phyloP scores from a whole-genome alignment of 768 basidiomycete genomes.

The Glaciozyma antarctica region DNA sequence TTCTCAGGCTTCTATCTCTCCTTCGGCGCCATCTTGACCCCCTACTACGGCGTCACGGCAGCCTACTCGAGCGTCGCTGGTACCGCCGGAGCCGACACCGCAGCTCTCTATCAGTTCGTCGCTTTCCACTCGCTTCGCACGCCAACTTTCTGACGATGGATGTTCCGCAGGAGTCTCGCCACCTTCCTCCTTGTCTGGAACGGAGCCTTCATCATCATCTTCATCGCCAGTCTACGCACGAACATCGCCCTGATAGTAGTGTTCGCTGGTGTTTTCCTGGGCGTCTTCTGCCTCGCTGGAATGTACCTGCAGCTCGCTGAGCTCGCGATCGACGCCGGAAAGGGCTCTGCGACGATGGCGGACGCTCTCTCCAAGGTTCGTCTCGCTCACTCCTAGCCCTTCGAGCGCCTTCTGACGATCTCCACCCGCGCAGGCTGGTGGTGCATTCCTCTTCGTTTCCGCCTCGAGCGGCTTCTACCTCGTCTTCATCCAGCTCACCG shows the following conservation, averaged over 20 bases:
- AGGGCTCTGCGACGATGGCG: background rate
- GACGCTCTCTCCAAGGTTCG: background rate
- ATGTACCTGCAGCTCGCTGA: slow-evolving; percentile 1
- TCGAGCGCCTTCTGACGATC: background rate
- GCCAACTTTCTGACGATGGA: background rate
- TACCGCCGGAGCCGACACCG: background rate
- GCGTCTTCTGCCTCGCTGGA: slow-evolving; percentile 4
- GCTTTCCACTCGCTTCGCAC: background rate
- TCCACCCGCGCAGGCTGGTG: slow-evolving; percentile 1
- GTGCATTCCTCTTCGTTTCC: slow-evolving; percentile 12
- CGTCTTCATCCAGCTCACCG: background rate
- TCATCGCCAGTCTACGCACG: slow-evolving; percentile 3
- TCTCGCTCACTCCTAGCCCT: background rate
- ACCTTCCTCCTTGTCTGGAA: slow-evolving; percentile 10
- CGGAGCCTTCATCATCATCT: background rate
- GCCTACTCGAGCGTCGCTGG: background rate
- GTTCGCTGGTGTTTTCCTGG: slow-evolving; percentile 13
- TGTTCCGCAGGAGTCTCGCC: background rate
- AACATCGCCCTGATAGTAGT: slow-evolving; percentile 4
- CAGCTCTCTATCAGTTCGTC: slow-evolving; percentile 1
- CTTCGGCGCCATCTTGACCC: slow-evolving; percentile 12
- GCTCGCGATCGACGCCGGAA: background rate
- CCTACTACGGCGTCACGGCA: slow-evolving; percentile 3
- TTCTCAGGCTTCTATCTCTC: slow-evolving; percentile 2
- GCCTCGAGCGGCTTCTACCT: slow-evolving; percentile 9